Conservation (phyloP, 805 yeast genomes). For the Kregervanrija delftensis region DNA sequence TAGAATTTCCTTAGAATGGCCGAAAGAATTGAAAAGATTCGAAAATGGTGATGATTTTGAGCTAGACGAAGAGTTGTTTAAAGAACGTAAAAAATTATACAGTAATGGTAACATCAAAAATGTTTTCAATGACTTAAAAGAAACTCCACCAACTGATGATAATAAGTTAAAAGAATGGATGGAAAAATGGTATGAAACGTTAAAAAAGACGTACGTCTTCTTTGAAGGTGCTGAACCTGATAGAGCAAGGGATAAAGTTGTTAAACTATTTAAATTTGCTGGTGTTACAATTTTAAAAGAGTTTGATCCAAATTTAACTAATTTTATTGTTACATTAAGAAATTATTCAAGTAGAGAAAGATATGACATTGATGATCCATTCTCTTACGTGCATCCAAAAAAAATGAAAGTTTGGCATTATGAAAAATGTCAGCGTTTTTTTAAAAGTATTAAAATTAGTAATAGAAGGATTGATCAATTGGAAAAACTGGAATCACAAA, state of each 20-base stretch:
- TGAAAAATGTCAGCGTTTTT: constrained; percentile 49
- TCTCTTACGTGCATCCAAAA: constrained; percentile 36
- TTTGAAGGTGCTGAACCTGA: constrained; percentile 37
- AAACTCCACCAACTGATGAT: constrained; percentile 29
- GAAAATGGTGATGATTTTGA: constrained; percentile 5
- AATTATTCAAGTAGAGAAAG: constrained; percentile 29
- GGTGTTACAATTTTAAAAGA: constrained; percentile 39
- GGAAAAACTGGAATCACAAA: constrained; percentile 9
- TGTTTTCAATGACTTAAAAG: constrained; percentile 21
- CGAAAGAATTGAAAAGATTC: constrained; percentile 41
- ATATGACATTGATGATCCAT: constrained; percentile 40
- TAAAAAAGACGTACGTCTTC: constrained; percentile 40
- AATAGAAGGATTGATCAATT: constrained; percentile 30
- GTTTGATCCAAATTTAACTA: constrained; percentile 36
- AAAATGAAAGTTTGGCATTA: constrained; percentile 55
- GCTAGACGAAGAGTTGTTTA: constrained; percentile 2
- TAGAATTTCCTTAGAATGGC: constrained; percentile 55
- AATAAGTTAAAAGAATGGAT: constrained; percentile 43
- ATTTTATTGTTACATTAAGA: constrained; percentile 43
- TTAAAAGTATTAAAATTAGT: constrained; percentile 41
- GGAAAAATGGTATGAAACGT: constrained; percentile 42
- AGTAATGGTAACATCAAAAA: constrained; percentile 16
- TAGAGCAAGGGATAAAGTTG: constrained; percentile 33
- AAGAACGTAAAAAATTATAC: not conserved
- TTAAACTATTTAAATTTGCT: constrained; percentile 38